phyloP scores from a whole-genome alignment of 495 filamentous ascomycete genomes.

The Penicillium arizonense region DNA sequence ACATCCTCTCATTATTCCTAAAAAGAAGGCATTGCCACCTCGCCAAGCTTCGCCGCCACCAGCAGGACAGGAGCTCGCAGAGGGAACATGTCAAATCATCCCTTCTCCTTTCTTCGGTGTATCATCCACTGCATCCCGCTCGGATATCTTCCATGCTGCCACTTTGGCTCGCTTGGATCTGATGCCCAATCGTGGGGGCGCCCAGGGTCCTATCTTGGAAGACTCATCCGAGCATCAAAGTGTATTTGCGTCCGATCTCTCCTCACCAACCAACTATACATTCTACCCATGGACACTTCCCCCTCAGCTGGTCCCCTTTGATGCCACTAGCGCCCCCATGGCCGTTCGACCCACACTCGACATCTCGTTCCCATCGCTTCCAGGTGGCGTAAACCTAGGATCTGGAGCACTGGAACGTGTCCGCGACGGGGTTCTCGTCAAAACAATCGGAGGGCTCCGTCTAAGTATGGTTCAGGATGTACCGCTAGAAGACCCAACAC shows the following conservation, averaged over 20 bases:
- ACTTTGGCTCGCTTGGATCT: constrained; percentile 79
- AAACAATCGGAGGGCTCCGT: constrained; percentile 73
- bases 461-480: constrained; percentile 76
- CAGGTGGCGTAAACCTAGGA: constrained; percentile 51
- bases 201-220: constrained; percentile 54
- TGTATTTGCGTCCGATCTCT: constrained; percentile 55
- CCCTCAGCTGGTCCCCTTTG: constrained; percentile 63
- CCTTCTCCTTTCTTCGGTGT: constrained; percentile 63
- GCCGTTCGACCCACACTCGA: constrained; percentile 62
- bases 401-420: constrained; percentile 57
- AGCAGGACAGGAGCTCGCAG: constrained; percentile 7
- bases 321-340: constrained; percentile 70
- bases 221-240: constrained; percentile 51
- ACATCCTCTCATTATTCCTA: constrained; percentile 86
- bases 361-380: constrained; percentile 76
- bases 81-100: constrained; percentile 55
- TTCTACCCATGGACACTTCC: constrained; percentile 94
- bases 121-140: constrained; percentile 76
- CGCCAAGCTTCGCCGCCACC: constrained; percentile 11
- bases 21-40: constrained; percentile 24
- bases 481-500: constrained; percentile 30
- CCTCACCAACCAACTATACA: constrained; percentile 71
- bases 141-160: constrained; percentile 90
- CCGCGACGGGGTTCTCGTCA: constrained; percentile 74
- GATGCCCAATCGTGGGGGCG: constrained; percentile 54